Evolutionary conservation across 2,329 filamentous ascomycete genomes (phyloP).

Genomic region (Zymoseptoria ardabiliae): DNA sequence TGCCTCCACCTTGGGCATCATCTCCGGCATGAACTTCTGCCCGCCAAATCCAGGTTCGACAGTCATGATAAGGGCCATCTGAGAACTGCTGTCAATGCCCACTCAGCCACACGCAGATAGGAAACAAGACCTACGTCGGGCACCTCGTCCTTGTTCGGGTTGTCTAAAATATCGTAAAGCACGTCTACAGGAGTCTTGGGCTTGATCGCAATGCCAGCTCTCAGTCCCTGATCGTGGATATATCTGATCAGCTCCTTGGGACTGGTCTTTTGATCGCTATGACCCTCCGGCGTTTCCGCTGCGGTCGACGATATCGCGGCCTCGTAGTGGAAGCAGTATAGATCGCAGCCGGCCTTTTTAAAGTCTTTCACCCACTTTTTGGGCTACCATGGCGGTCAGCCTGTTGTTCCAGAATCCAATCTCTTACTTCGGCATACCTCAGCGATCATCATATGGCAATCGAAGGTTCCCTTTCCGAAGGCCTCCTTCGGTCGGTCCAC

Average conservation of each 20-base stretch:
- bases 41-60: conserved; percentile 96
- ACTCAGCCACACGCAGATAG: background rate
- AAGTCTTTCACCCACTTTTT: conserved; percentile 98
- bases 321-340: conserved; percentile 99
- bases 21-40: conserved; percentile 95
- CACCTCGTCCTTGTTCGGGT: conserved; percentile 60
- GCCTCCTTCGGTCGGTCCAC: conserved; percentile 65
- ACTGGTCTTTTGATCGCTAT: conserved; percentile 63
- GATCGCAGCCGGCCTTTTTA: conserved; percentile 84
- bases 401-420: conserved; percentile 2
- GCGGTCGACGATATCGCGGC: conserved; percentile 77
- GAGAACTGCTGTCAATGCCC: background rate
- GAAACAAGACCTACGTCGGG: conserved; percentile 69
- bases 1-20: conserved; percentile 86
- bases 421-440: conserved; percentile 56
- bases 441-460: conserved; percentile 99
- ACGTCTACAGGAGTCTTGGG: conserved; percentile 86
- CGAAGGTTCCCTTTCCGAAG: conserved; percentile 82
- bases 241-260: conserved; percentile 81
- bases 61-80: conserved; percentile 99
- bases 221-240: conserved; percentile 80
- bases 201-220: conserved; percentile 93
- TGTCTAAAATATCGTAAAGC: conserved; percentile 81
- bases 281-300: conserved; percentile 68
- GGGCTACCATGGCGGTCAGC: conserved; percentile 51